Evolutionary conservation across 2,329 filamentous ascomycete genomes (phyloP).

Genomic region (Zalaria obscura): DNA sequence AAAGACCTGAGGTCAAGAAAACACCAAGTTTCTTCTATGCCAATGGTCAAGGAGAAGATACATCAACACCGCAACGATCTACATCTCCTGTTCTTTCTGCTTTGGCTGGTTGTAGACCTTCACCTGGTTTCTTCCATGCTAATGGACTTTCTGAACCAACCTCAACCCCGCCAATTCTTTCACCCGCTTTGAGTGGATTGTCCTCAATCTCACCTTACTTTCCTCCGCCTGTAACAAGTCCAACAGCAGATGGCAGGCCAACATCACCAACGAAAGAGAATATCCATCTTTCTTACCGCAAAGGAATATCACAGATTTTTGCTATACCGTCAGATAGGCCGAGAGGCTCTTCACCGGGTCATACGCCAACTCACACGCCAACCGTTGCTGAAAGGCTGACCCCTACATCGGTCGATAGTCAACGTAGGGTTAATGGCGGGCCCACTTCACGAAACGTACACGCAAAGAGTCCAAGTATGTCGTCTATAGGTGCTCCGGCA

Average conservation of each 20-base stretch:
- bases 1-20: slow-evolving; percentile 27
- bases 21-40: slow-evolving; percentile 36
- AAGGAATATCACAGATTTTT: slow-evolving; percentile 34
- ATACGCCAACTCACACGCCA: too few relatives aligned
- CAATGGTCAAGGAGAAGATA: slow-evolving; percentile 31
- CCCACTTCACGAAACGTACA: neutral
- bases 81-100: slow-evolving; percentile 22
- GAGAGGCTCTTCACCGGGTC: neutral
- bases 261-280: slow-evolving; percentile 32
- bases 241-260: slow-evolving; percentile 15
- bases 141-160: neutral
- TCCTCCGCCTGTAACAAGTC: slow-evolving; percentile 6
- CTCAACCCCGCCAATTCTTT: slow-evolving; percentile 15
- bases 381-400: too few relatives aligned
- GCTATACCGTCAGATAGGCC: slow-evolving; percentile 9
- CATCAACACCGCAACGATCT: slow-evolving; percentile 18
- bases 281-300: slow-evolving; percentile 34
- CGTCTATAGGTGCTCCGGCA: neutral
- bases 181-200: slow-evolving; percentile 16
- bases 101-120: neutral
- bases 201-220: slow-evolving; percentile 18
- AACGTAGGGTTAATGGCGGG: neutral
- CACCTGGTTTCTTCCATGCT: slow-evolving; percentile 1
- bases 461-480: neutral
- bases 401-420: neutral